Conservation (phyloP, 2,329 filamentous ascomycete species). For the Helotiales sp. region DNA sequence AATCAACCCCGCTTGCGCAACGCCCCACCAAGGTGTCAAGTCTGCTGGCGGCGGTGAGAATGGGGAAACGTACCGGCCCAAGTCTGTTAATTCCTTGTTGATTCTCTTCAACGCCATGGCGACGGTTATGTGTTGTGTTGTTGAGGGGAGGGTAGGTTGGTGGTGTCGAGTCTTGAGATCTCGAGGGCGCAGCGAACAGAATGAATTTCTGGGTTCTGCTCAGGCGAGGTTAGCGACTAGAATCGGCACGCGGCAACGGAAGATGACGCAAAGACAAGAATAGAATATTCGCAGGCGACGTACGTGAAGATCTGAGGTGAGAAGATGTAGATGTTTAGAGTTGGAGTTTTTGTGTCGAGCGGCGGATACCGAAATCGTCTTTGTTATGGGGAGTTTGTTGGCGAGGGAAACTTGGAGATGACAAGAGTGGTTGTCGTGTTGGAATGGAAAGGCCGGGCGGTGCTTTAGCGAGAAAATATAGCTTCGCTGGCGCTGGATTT, state of each 20-base stretch:
- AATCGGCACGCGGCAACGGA: conserved; percentile 25
- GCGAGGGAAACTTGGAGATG: neutral
- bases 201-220: conserved; percentile 22
- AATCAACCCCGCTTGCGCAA: conserved; percentile 34
- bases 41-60: conserved; percentile 22
- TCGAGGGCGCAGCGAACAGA: conserved; percentile 30
- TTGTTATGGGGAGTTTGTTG: conserved; percentile 4
- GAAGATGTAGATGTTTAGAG: neutral
- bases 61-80: conserved; percentile 70
- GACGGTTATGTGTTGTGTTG: conserved; percentile 27
- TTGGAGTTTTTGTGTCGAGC: neutral
- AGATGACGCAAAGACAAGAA: conserved; percentile 18
- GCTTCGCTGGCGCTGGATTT: neutral
- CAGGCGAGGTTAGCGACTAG: conserved; percentile 29
- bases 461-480: conserved; percentile 6
- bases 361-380: neutral
- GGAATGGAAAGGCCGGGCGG: neutral
- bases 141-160: conserved; percentile 17
- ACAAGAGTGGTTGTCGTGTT: neutral
- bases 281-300: conserved; percentile 9
- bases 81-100: conserved; percentile 90
- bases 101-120: conserved; percentile 88
- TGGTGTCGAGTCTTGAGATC: conserved; percentile 23
- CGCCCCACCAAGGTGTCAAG: conserved; percentile 28
- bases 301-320: conserved; percentile 11